phyloP scores from a whole-genome alignment of 2,329 filamentous ascomycete species.

The Cladophialophora exuberans region DNA sequence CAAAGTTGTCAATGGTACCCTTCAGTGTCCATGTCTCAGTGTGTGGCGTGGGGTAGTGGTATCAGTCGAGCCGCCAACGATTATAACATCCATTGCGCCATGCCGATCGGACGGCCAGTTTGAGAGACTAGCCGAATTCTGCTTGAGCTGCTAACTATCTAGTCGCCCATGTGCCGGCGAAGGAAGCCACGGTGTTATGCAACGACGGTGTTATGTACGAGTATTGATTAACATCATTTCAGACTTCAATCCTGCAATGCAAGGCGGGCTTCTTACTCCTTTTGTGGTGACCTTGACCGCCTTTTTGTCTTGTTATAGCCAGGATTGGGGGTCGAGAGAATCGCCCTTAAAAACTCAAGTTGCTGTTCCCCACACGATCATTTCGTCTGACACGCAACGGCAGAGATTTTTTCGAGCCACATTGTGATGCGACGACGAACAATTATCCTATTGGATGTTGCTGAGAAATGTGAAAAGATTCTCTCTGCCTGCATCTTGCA shows the following conservation, averaged over 20 bases:
- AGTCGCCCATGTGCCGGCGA: not conserved
- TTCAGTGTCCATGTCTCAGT: conserved; percentile 15
- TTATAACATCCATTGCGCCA: conserved; percentile 23
- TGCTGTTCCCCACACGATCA: conserved; percentile 14
- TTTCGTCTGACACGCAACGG: conserved; percentile 18
- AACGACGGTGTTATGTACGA: too few species aligned
- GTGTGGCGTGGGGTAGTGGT: conserved; percentile 13
- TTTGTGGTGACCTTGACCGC: conserved; percentile 23
- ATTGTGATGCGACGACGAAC: conserved; percentile 11
- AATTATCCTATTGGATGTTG: conserved; percentile 14
- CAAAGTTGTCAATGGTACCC: too few species aligned
- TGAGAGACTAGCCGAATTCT: conserved; percentile 8
- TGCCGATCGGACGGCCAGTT: conserved; percentile 18
- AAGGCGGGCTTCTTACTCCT: conserved; percentile 3
- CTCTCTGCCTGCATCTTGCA: conserved; percentile 12
- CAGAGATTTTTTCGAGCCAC: not conserved
- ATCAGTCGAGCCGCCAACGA: not conserved
- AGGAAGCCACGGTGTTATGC: too few species aligned
- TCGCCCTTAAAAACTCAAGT: conserved; percentile 9
- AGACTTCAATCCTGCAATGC: not conserved
- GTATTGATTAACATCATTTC: too few species aligned
- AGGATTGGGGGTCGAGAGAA: conserved; percentile 17
- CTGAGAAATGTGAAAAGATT: conserved; percentile 6
- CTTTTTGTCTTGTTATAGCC: conserved; percentile 14
- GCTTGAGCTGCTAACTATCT: not conserved